These are phyloP conservation scores for Sungouiozyma ichnusensis DNA, from an alignment of 805 yeast genomes.

Conservation along the genomic window DNA sequence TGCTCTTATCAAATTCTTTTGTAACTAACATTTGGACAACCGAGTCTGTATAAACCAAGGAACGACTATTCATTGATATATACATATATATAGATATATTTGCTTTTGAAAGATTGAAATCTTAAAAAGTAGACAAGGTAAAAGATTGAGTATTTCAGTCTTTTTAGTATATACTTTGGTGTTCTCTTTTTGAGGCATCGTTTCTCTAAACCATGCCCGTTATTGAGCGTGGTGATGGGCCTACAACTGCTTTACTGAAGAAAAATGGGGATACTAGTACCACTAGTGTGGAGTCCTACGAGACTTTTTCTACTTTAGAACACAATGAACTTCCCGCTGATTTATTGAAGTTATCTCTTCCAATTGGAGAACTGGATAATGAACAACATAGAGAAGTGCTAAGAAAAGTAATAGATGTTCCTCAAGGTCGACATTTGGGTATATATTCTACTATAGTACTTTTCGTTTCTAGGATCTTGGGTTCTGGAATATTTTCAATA, in stretches of 20 bases:
- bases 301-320: neutral
- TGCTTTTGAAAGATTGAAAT: no score
- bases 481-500: conserved; percentile 70
- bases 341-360: conserved; percentile 5
- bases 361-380: conserved; percentile 5
- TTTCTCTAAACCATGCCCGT: no score
- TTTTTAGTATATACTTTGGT: no score
- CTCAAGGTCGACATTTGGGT: conserved; percentile 70
- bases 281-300: neutral
- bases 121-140: no score
- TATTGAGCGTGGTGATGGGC: neutral
- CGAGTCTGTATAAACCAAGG: no score
- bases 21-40: no score
- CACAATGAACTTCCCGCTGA: neutral
- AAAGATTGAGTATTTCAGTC: no score
- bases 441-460: conserved; percentile 53
- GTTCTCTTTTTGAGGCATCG: no score
- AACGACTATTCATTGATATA: no score
- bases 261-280: neutral
- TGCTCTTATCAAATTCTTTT: no score
- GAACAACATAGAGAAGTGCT: conserved; percentile 3
- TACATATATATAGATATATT: no score
- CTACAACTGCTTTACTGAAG: neutral
- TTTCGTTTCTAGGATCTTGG: conserved; percentile 59
- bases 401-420: conserved; percentile 27